phyloP scores from a whole-genome alignment of 169 alveolate species.

The Blepharisma undulans region DNA sequence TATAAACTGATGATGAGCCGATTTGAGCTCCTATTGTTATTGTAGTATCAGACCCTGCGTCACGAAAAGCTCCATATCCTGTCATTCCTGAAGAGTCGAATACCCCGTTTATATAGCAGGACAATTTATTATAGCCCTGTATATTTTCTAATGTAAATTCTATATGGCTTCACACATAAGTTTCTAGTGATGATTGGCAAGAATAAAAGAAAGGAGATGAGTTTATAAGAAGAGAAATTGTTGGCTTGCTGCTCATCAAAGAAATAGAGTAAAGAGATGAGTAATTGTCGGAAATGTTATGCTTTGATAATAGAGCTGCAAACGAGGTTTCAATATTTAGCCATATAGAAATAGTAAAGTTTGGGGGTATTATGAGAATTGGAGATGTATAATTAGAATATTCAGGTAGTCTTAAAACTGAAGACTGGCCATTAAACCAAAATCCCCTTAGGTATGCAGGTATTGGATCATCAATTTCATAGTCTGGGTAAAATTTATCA shows the following conservation, averaged over 20 bases:
- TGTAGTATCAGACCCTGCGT: background rate
- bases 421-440: background rate
- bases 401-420: background rate
- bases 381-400: background rate
- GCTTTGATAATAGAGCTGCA: background rate
- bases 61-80: background rate
- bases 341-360: background rate
- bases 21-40: background rate
- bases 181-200: background rate
- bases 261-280: background rate
- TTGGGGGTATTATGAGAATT: background rate
- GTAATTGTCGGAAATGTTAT: background rate
- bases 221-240: background rate
- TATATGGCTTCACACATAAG: background rate
- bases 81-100: background rate
- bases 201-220: background rate
- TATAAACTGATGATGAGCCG: background rate
- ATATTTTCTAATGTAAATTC: background rate
- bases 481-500: slow-evolving; percentile 17
- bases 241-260: background rate
- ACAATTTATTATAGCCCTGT: background rate
- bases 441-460: background rate
- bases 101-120: background rate
- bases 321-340: background rate
- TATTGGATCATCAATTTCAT: background rate